Base-by-base conservation (phyloP, 2,329 filamentous ascomycete species). In the Paramyrothecium roridum region DNA sequence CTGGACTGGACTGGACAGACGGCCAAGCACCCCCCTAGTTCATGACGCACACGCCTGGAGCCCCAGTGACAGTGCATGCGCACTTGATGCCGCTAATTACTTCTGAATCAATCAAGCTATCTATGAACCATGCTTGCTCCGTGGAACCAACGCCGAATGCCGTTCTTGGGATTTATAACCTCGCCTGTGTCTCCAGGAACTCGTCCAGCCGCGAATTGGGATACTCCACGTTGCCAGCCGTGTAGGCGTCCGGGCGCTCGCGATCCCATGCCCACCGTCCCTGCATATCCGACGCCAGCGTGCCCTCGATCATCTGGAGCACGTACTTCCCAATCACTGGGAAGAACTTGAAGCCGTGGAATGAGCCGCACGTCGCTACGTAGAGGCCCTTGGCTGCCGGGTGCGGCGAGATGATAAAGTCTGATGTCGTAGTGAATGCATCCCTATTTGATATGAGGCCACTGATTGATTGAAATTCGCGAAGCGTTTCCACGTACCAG, bases 291-390 rank as follows among this genome's bases (percentile, higher is more conserved):
- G 73, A 61, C 8, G 71, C 66, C 19, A 85, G 65, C 16, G 67
- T 59, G 13, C 69, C 78, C 61, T 78, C 79, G 26, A 76, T 69
- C 84, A 81, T 81, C 61, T 83, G 77, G n/a, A 78, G 65, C 26
- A 86, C 75, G 60, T 88, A 88, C 60, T 80, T 81, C 4, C 86
- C 85, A 23, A 87, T 78, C 3, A 82, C 79, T 0, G 86, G 86
- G 55, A 89, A 78, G 68, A 89, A 88, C 68, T 89, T 88, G 75
- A 79, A 88, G 17, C 83, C 81, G 67, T 89, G 86, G 61, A 88
- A 87, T 0, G 84, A 87, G 8, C 86, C 86, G 13, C 84, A 85
- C 0, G 83, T 83, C 0, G 85, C 86, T 2, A 90, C 63, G 61
- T 81, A 88, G 0, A 89, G 70, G 21, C 83, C 83, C 50, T 66